phyloP scores from a whole-genome alignment of 2,329 filamentous ascomycete genomes.

The Penicillium sp. region DNA sequence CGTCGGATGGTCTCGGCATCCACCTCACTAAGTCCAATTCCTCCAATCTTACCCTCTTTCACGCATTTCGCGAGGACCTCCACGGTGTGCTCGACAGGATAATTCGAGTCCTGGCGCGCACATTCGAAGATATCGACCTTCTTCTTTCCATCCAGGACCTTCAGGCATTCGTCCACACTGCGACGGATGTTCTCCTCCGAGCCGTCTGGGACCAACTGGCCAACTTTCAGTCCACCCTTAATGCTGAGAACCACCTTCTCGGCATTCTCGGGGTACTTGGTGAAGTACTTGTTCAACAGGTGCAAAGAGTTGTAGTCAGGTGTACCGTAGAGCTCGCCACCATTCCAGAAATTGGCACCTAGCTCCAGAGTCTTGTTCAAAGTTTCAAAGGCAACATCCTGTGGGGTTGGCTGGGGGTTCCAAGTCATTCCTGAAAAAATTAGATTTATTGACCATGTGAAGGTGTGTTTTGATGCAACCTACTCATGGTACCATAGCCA shows the following conservation, averaged over 20 bases:
- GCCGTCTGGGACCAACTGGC: slow-evolving; percentile 48
- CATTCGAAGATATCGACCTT: slow-evolving; percentile 63
- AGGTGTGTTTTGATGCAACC: slow-evolving; percentile 13
- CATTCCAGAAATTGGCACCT: slow-evolving; percentile 60
- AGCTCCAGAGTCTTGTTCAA: slow-evolving; percentile 55
- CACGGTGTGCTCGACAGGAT: slow-evolving; percentile 50
- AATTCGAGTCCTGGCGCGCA: slow-evolving; percentile 56
- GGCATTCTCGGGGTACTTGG: slow-evolving; percentile 63
- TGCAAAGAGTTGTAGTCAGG: slow-evolving; percentile 59
- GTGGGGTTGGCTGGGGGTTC: slow-evolving; percentile 27
- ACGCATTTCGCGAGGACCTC: slow-evolving; percentile 39
- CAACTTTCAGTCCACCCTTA: slow-evolving; percentile 55
- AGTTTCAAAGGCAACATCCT: slow-evolving; percentile 48
- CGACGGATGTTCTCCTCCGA: slow-evolving; percentile 56
- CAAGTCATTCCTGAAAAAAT: slow-evolving; percentile 36
- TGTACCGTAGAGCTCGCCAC: slow-evolving; percentile 64
- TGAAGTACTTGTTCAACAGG: slow-evolving; percentile 63
- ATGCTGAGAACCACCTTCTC: slow-evolving; percentile 62
- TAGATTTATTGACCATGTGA: neutral
- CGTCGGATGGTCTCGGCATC: slow-evolving; percentile 47
- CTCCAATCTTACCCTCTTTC: slow-evolving; percentile 46
- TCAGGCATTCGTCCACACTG: slow-evolving; percentile 60
- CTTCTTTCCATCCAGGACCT: slow-evolving; percentile 56
- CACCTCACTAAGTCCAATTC: slow-evolving; percentile 46
- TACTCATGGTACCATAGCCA: slow-evolving; percentile 59